phyloP scores from a whole-genome alignment of 1,284 basidiomycete species.

The Termitomyces sp. region DNA sequence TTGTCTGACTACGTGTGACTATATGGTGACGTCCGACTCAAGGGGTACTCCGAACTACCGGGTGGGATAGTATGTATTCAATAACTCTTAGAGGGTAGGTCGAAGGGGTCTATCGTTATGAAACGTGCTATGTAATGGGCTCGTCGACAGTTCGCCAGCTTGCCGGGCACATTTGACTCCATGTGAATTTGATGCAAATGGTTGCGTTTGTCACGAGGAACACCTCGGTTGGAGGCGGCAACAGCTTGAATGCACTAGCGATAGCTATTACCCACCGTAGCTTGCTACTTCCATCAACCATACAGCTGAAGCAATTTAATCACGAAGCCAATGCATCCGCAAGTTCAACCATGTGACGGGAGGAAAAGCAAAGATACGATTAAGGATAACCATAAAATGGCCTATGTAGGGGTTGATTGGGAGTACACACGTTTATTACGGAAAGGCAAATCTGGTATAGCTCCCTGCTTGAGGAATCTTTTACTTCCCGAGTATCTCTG shows the following conservation, averaged over 20 bases:
- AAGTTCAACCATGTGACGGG: not conserved
- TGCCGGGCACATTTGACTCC: not conserved
- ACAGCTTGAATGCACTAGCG: not conserved
- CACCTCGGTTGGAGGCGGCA: not conserved
- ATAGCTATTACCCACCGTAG: not conserved
- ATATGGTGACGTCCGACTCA: too few species aligned
- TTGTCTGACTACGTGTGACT: too few species aligned
- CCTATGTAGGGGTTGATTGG: constrained; percentile 5
- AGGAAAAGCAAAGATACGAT: constrained; percentile 10
- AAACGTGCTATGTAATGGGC: too few species aligned
- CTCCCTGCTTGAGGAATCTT: constrained; percentile 9
- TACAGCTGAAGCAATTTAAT: not conserved
- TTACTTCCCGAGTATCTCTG: constrained; percentile 4
- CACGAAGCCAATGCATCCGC: not conserved
- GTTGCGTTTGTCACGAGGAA: not conserved
- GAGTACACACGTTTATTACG: constrained; percentile 14
- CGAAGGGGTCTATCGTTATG: too few species aligned
- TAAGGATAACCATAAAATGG: constrained; percentile 11
- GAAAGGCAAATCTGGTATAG: constrained; percentile 14
- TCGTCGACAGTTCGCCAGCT: not conserved
- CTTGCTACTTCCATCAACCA: not conserved
- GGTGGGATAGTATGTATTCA: too few species aligned
- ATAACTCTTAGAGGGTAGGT: too few species aligned
- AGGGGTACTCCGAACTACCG: too few species aligned
- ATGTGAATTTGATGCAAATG: not conserved